Conservation (phyloP, 2,329 filamentous ascomycete species). For the Paraphoma chrysanthemicola region DNA sequence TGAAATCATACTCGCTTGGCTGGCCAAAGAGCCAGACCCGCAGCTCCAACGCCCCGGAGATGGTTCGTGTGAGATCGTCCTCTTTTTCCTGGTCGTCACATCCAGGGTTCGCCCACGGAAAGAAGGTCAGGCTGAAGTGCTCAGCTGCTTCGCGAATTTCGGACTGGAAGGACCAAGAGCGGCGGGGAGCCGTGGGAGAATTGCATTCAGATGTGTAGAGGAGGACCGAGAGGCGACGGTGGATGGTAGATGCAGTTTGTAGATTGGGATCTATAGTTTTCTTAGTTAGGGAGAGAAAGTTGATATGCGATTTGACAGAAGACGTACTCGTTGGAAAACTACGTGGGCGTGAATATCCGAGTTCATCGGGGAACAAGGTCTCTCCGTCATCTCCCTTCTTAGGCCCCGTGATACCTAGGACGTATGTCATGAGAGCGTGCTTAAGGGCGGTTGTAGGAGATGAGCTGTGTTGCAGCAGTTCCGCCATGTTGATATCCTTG, state of each 20-base stretch:
- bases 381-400: conserved; percentile 12
- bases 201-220: conserved; percentile 25
- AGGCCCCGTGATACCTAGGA: conserved; percentile 30
- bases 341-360: conserved; percentile 11
- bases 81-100: conserved; percentile 37
- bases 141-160: conserved; percentile 43
- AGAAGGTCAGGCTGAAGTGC: conserved; percentile 43
- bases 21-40: conserved; percentile 41
- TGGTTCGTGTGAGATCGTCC: conserved; percentile 32
- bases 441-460: conserved; percentile 38
- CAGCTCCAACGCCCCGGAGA: conserved; percentile 32
- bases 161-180: conserved; percentile 14
- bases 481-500: conserved; percentile 27
- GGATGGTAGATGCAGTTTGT: conserved; percentile 28
- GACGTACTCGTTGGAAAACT: neutral
- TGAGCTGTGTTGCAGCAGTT: conserved; percentile 31
- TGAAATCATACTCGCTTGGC: conserved; percentile 29
- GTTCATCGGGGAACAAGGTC: conserved; percentile 34
- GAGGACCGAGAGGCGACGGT: conserved; percentile 35
- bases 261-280: conserved; percentile 8
- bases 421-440: conserved; percentile 36
- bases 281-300: neutral
- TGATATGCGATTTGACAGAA: neutral
- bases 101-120: conserved; percentile 42
- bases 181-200: neutral